Evolutionary conservation across 1,284 basidiomycete species (phyloP).

Genomic region (Amylostereum areolatum): DNA sequence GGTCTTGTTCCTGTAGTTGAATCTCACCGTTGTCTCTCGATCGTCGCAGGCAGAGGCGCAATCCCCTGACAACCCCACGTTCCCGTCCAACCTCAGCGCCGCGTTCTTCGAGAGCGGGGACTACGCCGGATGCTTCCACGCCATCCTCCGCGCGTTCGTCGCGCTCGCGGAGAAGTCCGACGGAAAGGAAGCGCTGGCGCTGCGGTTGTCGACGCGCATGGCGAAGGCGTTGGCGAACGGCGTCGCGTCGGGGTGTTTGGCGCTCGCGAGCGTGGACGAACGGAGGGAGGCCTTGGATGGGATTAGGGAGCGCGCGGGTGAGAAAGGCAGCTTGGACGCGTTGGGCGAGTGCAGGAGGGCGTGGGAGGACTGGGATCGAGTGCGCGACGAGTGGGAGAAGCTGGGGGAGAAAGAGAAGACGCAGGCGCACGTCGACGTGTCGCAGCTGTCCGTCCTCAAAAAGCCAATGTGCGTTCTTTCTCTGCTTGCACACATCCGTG

Average conservation of each 20-base stretch:
- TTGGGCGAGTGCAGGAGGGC: too few species aligned
- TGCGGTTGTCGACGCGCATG: slow-evolving; percentile 1
- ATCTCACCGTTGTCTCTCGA: neutral
- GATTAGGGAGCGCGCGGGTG: too few species aligned
- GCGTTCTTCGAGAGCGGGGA: slow-evolving; percentile 10
- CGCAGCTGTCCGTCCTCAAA: slow-evolving; percentile 8
- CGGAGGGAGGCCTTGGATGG: too few species aligned
- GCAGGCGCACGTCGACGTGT: slow-evolving; percentile 1
- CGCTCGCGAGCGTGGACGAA: too few species aligned
- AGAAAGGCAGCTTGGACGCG: too few species aligned
- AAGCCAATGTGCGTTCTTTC: slow-evolving; percentile 5
- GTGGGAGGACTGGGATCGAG: slow-evolving; percentile 8
- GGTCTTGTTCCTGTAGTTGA: neutral
- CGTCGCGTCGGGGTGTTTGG: too few species aligned
- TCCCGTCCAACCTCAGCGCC: slow-evolving; percentile 11
- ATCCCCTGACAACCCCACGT: neutral
- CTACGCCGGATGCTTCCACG: slow-evolving; percentile 6
- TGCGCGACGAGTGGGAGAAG: neutral
- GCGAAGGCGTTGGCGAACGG: slow-evolving; percentile 2
- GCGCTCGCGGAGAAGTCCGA: neutral
- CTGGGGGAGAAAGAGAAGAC: neutral
- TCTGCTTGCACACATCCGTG: neutral
- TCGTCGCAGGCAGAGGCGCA: neutral
- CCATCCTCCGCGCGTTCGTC: slow-evolving; percentile 7
- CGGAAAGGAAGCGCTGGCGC: neutral